These are phyloP conservation scores for Epithemia pelagica DNA, from an alignment of 108 stramenopile genomes.

Conservation along the genomic window DNA sequence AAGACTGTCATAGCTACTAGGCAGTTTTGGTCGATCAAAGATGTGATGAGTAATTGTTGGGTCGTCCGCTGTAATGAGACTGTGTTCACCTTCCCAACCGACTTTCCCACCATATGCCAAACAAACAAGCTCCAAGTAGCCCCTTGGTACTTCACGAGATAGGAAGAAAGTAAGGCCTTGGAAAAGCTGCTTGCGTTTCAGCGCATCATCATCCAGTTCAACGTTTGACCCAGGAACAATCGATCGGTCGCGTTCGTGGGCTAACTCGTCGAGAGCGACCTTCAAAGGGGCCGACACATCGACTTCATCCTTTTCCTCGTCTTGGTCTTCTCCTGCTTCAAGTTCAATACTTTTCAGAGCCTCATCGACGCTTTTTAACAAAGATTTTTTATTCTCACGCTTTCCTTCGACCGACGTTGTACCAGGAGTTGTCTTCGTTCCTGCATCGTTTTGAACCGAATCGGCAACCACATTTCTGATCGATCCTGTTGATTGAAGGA, in stretches of 20 bases:
- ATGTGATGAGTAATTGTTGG: slow-evolving; percentile 92
- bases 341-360: slow-evolving; percentile 57
- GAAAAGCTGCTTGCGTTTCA: slow-evolving; percentile 68
- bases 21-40: slow-evolving; percentile 79
- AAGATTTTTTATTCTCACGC: slow-evolving; percentile 45
- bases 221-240: slow-evolving; percentile 27
- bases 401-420: slow-evolving; percentile 12
- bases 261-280: slow-evolving; percentile 71
- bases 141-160: slow-evolving; percentile 90
- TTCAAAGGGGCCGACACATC: slow-evolving; percentile 72
- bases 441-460: slow-evolving; percentile 36
- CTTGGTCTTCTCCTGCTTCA: slow-evolving; percentile 31
- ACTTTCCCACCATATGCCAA: slow-evolving; percentile 86
- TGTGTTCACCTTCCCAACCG: slow-evolving; percentile 92
- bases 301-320: slow-evolving; percentile 51
- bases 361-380: slow-evolving; percentile 56
- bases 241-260: slow-evolving; percentile 32
- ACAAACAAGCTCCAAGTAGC: slow-evolving; percentile 89
- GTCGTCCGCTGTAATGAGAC: slow-evolving; percentile 77
- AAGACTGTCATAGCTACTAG: slow-evolving; percentile 42
- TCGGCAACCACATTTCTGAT: slow-evolving; percentile 59
- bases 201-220: slow-evolving; percentile 58
- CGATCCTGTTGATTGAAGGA: slow-evolving; percentile 48
- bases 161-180: slow-evolving; percentile 85
- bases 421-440: slow-evolving; percentile 4